phyloP scores from a whole-genome alignment of 805 yeast species.

The Teunomyces kruisii region DNA sequence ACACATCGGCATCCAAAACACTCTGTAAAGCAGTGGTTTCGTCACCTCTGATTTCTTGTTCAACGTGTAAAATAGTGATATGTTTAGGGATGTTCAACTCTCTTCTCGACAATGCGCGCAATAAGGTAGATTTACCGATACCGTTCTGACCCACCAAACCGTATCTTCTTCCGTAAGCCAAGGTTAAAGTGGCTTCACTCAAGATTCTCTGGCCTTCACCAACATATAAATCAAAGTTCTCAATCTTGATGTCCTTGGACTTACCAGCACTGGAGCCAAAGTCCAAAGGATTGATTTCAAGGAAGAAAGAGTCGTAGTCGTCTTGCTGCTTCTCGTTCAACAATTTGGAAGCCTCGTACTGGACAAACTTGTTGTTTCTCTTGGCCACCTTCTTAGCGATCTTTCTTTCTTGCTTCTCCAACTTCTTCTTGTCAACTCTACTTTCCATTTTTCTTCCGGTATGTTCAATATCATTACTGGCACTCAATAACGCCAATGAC shows the following conservation, averaged over 20 bases:
- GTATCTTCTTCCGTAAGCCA: conserved; percentile 90
- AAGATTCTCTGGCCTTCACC: conserved; percentile 94
- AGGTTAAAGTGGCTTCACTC: conserved; percentile 80
- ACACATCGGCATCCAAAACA: conserved; percentile 98
- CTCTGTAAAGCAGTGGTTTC: conserved; percentile 89
- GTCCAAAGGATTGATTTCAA: conserved; percentile 93
- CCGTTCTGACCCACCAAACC: conserved; percentile 99
- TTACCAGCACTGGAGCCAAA: conserved; percentile 83
- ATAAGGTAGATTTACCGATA: conserved; percentile 96
- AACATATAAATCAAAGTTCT: conserved; percentile 88
- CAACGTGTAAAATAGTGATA: conserved; percentile 93
- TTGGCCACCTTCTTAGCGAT: conserved; percentile 97
- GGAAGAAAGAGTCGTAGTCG: conserved; percentile 92
- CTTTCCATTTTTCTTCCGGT: conserved; percentile 90
- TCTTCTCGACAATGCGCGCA: conserved; percentile 89
- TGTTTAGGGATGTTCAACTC: conserved; percentile 93
- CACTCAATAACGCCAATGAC: conserved; percentile 74
- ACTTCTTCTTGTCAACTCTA: conserved; percentile 92
- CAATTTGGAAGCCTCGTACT: conserved; percentile 92
- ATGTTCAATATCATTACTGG: conserved; percentile 83
- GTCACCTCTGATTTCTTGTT: conserved; percentile 95
- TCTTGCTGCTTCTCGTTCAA: conserved; percentile 62
- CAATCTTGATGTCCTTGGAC: conserved; percentile 94
- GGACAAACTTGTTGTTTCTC: conserved; percentile 75
- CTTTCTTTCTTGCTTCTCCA: conserved; percentile 95